Conservation (phyloP, 1,284 basidiomycete genomes). For the Albatrellus sp. region DNA sequence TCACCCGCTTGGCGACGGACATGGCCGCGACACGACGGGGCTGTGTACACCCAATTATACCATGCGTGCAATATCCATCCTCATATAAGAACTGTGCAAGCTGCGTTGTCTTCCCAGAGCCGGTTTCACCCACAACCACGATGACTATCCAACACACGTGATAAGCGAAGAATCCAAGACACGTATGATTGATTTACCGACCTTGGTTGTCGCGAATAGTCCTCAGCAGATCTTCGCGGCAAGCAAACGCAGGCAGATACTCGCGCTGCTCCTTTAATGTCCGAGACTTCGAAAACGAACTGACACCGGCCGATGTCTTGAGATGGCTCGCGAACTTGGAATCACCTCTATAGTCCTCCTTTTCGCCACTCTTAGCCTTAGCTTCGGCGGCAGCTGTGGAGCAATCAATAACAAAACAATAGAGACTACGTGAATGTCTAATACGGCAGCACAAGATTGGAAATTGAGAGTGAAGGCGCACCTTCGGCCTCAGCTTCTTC, state of each 20-base stretch:
- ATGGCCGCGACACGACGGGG: conserved; percentile 96
- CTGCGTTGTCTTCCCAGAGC: conserved; percentile 93
- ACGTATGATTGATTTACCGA: conserved; percentile 18
- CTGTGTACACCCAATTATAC: conserved; percentile 91
- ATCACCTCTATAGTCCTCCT: conserved; percentile 77
- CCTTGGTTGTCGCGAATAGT: conserved; percentile 94
- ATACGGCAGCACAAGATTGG: conserved; percentile 26
- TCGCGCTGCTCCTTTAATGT: conserved; percentile 93
- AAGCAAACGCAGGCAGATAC: conserved; percentile 96
- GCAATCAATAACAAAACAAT: conserved; percentile 14
- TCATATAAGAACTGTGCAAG: conserved; percentile 88
- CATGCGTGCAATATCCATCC: conserved; percentile 84
- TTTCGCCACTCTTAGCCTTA: conserved; percentile 22
- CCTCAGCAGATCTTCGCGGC: conserved; percentile 86
- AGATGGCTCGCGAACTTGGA: conserved; percentile 94
- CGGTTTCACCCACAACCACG: conserved; percentile 92
- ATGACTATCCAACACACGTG: conserved; percentile 41
- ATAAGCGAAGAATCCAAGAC: neutral
- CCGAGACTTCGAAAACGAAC: conserved; percentile 71
- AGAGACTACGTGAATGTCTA: conserved; percentile 65
- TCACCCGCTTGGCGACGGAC: conserved; percentile 98
- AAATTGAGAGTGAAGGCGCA: conserved; percentile 26
- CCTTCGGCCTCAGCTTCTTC: conserved; percentile 83
- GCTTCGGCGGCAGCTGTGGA: conserved; percentile 47
- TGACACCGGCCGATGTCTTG: conserved; percentile 67